Evolutionary conservation across 2,329 filamentous ascomycete species (phyloP).

Genomic region (Gnomoniopsis smithogilvyi): DNA sequence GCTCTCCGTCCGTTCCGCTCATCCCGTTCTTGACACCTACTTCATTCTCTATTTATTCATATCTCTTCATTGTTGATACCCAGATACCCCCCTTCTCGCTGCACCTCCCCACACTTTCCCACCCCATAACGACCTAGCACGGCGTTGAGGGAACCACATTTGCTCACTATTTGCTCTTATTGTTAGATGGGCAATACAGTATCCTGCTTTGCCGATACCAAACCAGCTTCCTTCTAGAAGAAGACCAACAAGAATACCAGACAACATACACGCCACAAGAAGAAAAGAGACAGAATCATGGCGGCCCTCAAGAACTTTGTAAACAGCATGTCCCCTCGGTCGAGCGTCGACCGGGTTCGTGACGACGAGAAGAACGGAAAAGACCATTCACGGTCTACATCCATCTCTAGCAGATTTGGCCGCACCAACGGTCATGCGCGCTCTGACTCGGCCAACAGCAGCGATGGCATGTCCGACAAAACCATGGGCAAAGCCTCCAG

Average conservation of each 20-base stretch:
- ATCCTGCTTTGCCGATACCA: not conserved
- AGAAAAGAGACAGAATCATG: slow-evolving; percentile 1
- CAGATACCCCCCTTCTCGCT: not conserved
- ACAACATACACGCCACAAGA: not conserved
- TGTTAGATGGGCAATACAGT: not conserved
- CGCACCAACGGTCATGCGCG: not conserved
- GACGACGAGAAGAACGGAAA: not conserved
- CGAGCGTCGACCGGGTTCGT: slow-evolving; percentile 9
- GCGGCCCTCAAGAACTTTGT: slow-evolving; percentile 18
- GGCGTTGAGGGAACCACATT: not conserved
- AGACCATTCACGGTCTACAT: not conserved
- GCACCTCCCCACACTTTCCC: not conserved
- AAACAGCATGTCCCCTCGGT: slow-evolving; percentile 16
- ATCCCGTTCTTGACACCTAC: not conserved
- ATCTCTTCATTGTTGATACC: not conserved
- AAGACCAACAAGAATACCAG: not conserved
- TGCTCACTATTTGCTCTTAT: not conserved
- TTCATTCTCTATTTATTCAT: not conserved
- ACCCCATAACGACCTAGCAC: not conserved
- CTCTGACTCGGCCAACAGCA: slow-evolving; percentile 2
- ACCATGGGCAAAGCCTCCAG: slow-evolving; percentile 11
- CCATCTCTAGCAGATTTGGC: slow-evolving; percentile 4
- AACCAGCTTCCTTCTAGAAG: not conserved
- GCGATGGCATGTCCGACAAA: not conserved
- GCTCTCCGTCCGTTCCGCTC: not conserved